These are phyloP conservation scores for Tylopilus sp. DNA, from an alignment of 768 basidiomycete species.

Conservation along the genomic window DNA sequence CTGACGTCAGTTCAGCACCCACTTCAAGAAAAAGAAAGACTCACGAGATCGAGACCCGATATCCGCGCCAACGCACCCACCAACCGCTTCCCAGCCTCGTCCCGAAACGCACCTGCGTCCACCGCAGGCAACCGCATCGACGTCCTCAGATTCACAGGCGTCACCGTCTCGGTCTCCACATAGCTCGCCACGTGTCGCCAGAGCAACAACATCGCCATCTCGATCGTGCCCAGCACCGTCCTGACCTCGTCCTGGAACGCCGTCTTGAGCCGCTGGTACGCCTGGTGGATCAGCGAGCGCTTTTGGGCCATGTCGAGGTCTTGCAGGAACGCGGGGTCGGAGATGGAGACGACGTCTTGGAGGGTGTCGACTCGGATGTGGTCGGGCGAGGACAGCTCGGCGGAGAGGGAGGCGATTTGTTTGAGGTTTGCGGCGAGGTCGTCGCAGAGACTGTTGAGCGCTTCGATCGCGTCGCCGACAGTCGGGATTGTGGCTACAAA, in stretches of 20 bases:
- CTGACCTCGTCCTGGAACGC: constrained; percentile 46
- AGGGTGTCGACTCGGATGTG: constrained; percentile 68
- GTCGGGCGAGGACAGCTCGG: constrained; percentile 71
- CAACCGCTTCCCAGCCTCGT: constrained; percentile 54
- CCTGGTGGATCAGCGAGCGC: constrained; percentile 59
- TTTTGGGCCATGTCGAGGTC: constrained; percentile 70
- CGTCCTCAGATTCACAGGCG: constrained; percentile 44
- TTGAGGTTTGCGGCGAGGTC: constrained; percentile 61
- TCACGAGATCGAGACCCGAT: constrained; percentile 48
- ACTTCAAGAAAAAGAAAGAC: constrained; percentile 16
- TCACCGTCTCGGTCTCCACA: too few relatives aligned
- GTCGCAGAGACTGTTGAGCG: constrained; percentile 56
- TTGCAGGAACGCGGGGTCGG: constrained; percentile 54
- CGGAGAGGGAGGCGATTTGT: constrained; percentile 63
- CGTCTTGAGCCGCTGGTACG: constrained; percentile 46
- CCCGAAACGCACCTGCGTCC: constrained; percentile 56
- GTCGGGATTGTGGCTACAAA: constrained; percentile 68
- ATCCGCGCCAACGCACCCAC: constrained; percentile 54
- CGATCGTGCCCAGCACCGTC: constrained; percentile 50
- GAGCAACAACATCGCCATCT: neutral
- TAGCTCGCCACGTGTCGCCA: too few relatives aligned
- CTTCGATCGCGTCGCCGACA: constrained; percentile 68
- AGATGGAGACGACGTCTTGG: constrained; percentile 54
- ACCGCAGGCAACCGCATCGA: constrained; percentile 55
- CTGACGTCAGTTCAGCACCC: constrained; percentile 1